phyloP scores from a whole-genome alignment of 345 rosid species.

The Gossypium australe region DNA sequence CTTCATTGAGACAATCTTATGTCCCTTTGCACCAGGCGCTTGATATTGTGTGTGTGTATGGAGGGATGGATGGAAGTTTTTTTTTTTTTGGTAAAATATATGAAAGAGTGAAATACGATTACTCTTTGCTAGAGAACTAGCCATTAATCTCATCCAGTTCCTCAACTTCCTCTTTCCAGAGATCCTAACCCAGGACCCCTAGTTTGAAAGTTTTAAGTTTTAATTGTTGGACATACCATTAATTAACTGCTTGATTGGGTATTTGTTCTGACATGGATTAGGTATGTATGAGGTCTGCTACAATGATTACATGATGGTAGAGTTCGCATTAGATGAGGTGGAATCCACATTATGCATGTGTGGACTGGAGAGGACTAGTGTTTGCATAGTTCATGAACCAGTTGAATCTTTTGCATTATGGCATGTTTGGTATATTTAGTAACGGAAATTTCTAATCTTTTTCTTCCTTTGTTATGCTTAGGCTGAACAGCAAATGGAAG shows the following conservation, averaged over 20 bases:
- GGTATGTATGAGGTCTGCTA: not conserved
- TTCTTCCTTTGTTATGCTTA: slow-evolving; percentile 10
- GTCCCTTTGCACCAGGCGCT: not conserved
- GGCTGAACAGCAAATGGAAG: slow-evolving; percentile 75
- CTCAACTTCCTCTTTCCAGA: no score
- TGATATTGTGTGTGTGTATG: not conserved
- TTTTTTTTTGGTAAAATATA: no score
- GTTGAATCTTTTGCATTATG: not conserved
- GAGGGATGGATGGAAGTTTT: no score
- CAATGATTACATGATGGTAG: not conserved
- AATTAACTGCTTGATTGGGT: not conserved
- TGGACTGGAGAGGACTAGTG: no score
- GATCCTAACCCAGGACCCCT: not conserved
- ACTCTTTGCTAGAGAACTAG: no score
- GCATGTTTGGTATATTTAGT: not conserved
- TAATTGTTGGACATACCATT: not conserved
- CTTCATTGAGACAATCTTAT: not conserved
- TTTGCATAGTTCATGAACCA: no score
- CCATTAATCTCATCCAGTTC: no score
- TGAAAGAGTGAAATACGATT: no score
- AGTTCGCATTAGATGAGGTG: not conserved
- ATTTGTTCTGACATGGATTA: not conserved
- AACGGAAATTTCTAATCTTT: not conserved
- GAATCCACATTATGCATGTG: no score
- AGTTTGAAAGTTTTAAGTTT: not conserved